Conservation (phyloP, 164 flowering plant species). For the Liquidambar formosana region DNA sequence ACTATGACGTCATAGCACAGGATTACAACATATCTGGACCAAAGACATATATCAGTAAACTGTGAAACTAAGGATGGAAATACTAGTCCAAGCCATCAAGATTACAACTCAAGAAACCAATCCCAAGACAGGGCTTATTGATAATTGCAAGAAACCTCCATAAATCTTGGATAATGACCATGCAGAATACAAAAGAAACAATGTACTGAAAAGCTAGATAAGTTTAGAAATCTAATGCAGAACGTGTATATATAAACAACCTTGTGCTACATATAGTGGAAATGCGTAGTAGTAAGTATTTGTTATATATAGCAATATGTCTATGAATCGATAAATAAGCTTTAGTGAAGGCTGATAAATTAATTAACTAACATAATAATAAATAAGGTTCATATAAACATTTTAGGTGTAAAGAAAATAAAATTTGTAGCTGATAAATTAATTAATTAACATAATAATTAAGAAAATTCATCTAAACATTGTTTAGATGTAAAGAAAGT, state of each 20-base stretch:
- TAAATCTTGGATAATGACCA: not conserved
- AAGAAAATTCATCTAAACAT: too few relatives aligned
- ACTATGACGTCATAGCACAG: too few relatives aligned
- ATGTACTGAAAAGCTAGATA: not conserved
- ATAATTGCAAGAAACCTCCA: not conserved
- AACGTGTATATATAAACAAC: too few relatives aligned
- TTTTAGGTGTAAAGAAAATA: too few relatives aligned
- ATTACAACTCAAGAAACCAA: not conserved
- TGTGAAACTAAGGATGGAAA: not conserved
- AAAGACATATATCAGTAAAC: not conserved
- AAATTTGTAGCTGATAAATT: too few relatives aligned
- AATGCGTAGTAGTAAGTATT: not conserved
- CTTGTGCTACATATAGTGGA: too few relatives aligned
- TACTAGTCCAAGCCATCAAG: not conserved
- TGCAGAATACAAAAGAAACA: not conserved
- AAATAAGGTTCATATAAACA: too few relatives aligned
- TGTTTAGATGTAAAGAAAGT: too few relatives aligned
- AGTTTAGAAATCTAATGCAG: not conserved
- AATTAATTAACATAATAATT: too few relatives aligned
- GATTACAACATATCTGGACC: not conserved
- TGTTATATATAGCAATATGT: not conserved
- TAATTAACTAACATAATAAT: too few relatives aligned
- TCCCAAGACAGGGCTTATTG: not conserved
- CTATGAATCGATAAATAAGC: too few relatives aligned
- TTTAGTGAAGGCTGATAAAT: too few relatives aligned